Evolutionary conservation across 208 protist species (phyloP).

Genomic region (Wallacemonas sp.): DNA sequence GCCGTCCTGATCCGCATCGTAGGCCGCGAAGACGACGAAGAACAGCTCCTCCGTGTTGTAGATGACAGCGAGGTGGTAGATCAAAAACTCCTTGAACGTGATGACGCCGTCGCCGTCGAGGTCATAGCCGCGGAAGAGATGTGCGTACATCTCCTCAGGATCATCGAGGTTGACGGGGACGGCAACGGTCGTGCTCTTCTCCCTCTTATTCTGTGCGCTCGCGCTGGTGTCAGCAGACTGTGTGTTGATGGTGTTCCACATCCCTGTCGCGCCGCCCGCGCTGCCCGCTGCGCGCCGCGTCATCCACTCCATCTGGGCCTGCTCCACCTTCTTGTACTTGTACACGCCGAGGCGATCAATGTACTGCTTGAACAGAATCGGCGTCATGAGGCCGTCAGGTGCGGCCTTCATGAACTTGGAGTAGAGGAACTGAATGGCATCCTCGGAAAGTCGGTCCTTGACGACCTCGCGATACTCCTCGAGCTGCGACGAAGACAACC

Average conservation of each 20-base stretch:
- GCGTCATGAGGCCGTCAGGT: conserved; percentile 74
- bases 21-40: conserved; percentile 90
- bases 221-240: neutral
- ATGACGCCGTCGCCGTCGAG: conserved; percentile 85
- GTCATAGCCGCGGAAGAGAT: conserved; percentile 89
- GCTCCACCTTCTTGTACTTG: conserved; percentile 61
- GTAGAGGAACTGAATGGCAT: conserved; percentile 83
- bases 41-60: conserved; percentile 91
- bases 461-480: conserved; percentile 83
- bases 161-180: conserved; percentile 24
- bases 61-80: conserved; percentile 86
- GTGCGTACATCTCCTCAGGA: conserved; percentile 58
- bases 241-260: conserved; percentile 6
- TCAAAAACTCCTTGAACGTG: conserved; percentile 89
- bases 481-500: conserved; percentile 73
- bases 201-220: neutral
- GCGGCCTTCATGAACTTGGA: conserved; percentile 77
- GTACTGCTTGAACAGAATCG: conserved; percentile 77
- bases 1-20: conserved; percentile 93
- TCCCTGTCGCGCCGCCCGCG: conserved; percentile 18
- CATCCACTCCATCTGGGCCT: conserved; percentile 6
- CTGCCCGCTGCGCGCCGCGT: neutral
- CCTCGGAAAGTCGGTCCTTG: conserved; percentile 80
- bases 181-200: neutral
- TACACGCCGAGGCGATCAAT: conserved; percentile 81